Conservation (phyloP, 2,329 filamentous ascomycete species). For the Microsporum canis region DNA sequence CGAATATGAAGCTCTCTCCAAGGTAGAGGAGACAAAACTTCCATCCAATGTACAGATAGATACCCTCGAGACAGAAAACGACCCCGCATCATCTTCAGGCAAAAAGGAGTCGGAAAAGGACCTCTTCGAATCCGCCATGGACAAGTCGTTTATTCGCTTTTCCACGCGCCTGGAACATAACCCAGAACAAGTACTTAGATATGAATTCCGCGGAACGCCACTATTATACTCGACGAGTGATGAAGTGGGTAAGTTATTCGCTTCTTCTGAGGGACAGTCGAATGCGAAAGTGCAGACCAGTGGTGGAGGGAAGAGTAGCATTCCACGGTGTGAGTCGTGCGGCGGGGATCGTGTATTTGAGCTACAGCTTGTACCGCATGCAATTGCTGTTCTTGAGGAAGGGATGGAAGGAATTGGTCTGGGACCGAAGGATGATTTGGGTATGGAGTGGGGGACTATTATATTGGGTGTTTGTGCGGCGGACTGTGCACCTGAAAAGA, state of each 20-base stretch:
- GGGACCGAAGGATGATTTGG: slow-evolving; percentile 50
- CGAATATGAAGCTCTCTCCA: slow-evolving; percentile 76
- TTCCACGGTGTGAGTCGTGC: slow-evolving; percentile 70
- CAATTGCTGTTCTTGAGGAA: slow-evolving; percentile 77
- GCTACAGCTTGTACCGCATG: slow-evolving; percentile 80
- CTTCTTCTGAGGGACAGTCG: slow-evolving; percentile 10
- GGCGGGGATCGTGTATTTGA: slow-evolving; percentile 70
- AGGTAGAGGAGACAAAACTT: slow-evolving; percentile 39
- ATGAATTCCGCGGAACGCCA: slow-evolving; percentile 62
- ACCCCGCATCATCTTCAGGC: slow-evolving; percentile 11
- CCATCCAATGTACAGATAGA: slow-evolving; percentile 38
- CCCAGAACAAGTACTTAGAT: slow-evolving; percentile 69
- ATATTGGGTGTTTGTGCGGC: slow-evolving; percentile 71
- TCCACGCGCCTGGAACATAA: slow-evolving; percentile 68
- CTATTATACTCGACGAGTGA: slow-evolving; percentile 75
- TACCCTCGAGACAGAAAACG: slow-evolving; percentile 27
- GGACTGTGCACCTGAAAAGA: slow-evolving; percentile 58
- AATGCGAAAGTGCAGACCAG: slow-evolving; percentile 19
- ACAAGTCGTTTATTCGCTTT: slow-evolving; percentile 68
- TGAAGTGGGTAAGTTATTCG: slow-evolving; percentile 55
- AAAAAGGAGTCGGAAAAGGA: slow-evolving; percentile 43
- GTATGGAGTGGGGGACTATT: slow-evolving; percentile 97
- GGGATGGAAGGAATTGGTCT: slow-evolving; percentile 51
- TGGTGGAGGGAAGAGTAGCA: slow-evolving; percentile 29
- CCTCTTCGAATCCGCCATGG: slow-evolving; percentile 63